phyloP scores from a whole-genome alignment of 495 filamentous ascomycete species.

The Lentithecium fluviatile region DNA sequence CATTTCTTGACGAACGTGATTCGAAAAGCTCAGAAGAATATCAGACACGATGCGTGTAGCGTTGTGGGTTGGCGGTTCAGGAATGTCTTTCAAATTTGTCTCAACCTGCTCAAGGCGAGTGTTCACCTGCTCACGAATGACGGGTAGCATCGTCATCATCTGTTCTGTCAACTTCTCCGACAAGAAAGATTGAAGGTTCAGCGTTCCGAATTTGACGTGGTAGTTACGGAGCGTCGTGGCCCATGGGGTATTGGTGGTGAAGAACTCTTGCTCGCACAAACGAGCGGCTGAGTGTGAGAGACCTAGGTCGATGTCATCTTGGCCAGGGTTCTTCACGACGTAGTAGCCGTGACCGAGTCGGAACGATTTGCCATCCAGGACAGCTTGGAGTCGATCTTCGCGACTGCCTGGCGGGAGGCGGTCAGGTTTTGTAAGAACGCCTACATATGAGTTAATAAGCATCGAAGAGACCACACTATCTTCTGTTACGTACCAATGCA shows the following conservation, averaged over 20 bases:
- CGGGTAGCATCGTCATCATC: conserved; percentile 41
- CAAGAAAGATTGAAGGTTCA: conserved; percentile 41
- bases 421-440: conserved; percentile 81
- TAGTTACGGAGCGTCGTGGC: conserved; percentile 35
- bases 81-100: conserved; percentile 35
- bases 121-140: conserved; percentile 29
- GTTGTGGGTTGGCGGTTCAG: conserved; percentile 16
- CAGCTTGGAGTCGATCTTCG: conserved; percentile 55
- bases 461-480: too few species aligned
- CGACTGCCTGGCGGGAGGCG: conserved; percentile 52
- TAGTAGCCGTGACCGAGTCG: conserved; percentile 56
- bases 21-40: not conserved
- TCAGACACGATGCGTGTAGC: conserved; percentile 12
- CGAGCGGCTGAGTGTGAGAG: conserved; percentile 45
- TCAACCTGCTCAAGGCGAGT: conserved; percentile 32
- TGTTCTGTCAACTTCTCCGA: conserved; percentile 43
- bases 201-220: conserved; percentile 43
- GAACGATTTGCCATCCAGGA: conserved; percentile 57
- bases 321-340: conserved; percentile 50
- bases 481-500: conserved; percentile 53
- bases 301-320: conserved; percentile 41
- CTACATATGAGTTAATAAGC: conserved; percentile 36
- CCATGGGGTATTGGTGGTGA: conserved; percentile 45
- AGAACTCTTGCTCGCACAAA: conserved; percentile 44
- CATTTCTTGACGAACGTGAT: conserved; percentile 6